phyloP scores from a whole-genome alignment of 805 yeast species.

The Candida vaughaniae region DNA sequence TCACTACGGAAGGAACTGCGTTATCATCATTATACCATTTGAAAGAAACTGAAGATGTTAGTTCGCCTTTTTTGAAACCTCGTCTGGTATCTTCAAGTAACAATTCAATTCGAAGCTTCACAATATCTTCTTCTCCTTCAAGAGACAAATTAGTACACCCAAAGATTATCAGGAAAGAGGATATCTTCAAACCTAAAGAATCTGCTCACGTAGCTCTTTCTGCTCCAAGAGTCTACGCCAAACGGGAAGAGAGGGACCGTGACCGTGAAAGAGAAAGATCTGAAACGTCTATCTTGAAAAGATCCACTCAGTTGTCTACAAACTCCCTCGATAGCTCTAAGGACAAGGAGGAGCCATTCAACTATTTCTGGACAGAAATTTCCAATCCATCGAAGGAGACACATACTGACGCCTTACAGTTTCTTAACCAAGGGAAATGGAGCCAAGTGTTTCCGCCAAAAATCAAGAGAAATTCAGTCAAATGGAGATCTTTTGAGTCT shows the following conservation, averaged over 20 bases:
- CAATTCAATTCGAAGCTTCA: slow-evolving; percentile 9
- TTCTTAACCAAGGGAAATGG: slow-evolving; percentile 82
- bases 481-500: slow-evolving; percentile 90
- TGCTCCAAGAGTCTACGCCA: background rate
- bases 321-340: slow-evolving; percentile 2
- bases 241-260: background rate
- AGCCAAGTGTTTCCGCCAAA: slow-evolving; percentile 80
- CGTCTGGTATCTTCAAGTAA: slow-evolving; percentile 2
- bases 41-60: slow-evolving; percentile 18
- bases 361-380: slow-evolving; percentile 33
- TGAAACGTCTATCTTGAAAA: slow-evolving; percentile 10
- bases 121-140: background rate
- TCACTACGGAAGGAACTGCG: slow-evolving; percentile 29
- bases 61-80: slow-evolving; percentile 6
- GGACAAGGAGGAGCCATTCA: background rate
- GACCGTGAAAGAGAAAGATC: slow-evolving; percentile 9
- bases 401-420: slow-evolving; percentile 51
- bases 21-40: slow-evolving; percentile 36
- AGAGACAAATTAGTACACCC: slow-evolving; percentile 3
- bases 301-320: slow-evolving; percentile 8
- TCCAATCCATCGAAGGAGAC: slow-evolving; percentile 74
- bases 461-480: slow-evolving; percentile 64
- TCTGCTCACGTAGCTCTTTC: background rate
- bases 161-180: slow-evolving; percentile 9
- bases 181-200: slow-evolving; percentile 11